Conservation (phyloP, 148 eudicot genomes). For the Amaranthus palmeri region DNA sequence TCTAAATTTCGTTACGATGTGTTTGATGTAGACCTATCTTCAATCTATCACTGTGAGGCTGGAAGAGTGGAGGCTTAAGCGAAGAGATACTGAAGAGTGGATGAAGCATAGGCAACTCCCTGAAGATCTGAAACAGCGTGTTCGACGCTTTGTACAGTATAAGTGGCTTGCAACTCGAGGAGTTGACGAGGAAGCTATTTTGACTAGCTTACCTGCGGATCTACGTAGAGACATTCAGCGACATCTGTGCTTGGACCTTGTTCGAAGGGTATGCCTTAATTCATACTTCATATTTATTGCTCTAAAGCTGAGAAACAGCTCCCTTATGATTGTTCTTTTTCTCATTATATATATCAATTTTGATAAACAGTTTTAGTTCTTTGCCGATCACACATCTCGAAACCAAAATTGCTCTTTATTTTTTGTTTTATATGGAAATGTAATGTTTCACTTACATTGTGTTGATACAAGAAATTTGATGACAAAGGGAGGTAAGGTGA, state of each 20-base stretch:
- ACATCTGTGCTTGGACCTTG: slow-evolving; percentile 87
- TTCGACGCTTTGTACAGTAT: slow-evolving; percentile 69
- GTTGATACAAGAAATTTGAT: too few relatives aligned
- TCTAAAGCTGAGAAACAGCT: not conserved
- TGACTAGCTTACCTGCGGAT: slow-evolving; percentile 67
- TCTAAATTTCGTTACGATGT: not conserved
- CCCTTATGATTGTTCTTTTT: not conserved
- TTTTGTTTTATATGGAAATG: too few relatives aligned
- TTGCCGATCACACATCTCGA: too few relatives aligned
- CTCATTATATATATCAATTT: not conserved
- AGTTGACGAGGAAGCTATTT: slow-evolving; percentile 67
- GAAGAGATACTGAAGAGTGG: slow-evolving; percentile 90
- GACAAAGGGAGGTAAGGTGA: too few relatives aligned
- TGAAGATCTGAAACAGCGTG: slow-evolving; percentile 61
- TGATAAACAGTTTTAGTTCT: not conserved
- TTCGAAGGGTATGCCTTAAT: slow-evolving; percentile 55
- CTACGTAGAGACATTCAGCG: slow-evolving; percentile 83
- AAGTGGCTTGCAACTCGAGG: slow-evolving; percentile 91
- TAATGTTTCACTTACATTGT: too few relatives aligned
- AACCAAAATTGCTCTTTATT: too few relatives aligned
- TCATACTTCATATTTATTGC: not conserved
- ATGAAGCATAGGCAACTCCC: slow-evolving; percentile 89
- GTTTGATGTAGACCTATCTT: slow-evolving; percentile 61
- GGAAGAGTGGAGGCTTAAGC: slow-evolving; percentile 83
- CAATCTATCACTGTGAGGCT: slow-evolving; percentile 77